A percentile compares a stretch with the other conserved stretches of the same genome.
These are phyloP conservation scores for Suhomyces tanzawaensis DNA, from an alignment of 805 yeast species.

Conservation along the genomic window DNA sequence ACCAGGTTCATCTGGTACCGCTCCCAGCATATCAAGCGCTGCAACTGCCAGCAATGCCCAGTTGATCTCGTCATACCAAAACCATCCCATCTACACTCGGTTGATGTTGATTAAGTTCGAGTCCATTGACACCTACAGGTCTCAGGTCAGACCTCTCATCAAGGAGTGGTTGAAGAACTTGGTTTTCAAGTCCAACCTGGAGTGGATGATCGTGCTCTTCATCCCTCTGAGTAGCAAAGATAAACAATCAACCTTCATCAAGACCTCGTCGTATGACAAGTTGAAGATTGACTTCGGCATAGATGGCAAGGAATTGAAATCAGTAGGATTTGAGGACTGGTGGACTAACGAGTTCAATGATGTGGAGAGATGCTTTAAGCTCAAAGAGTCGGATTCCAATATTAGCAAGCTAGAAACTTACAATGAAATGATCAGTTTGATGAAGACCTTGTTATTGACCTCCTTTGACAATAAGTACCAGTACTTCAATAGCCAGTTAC, in stretches of 20 bases:
- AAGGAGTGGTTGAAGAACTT: slow-evolving; percentile 68
- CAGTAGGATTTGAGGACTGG: slow-evolving; percentile 3
- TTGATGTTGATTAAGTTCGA: slow-evolving; percentile 68
- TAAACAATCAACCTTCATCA: slow-evolving; percentile 36
- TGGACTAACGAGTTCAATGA: slow-evolving; percentile 6
- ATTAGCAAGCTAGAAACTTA: slow-evolving; percentile 50
- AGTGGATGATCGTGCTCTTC: slow-evolving; percentile 60
- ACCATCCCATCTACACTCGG: slow-evolving; percentile 52
- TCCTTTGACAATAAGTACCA: slow-evolving; percentile 44
- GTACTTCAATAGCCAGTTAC: slow-evolving; percentile 10
- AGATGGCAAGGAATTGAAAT: slow-evolving; percentile 35
- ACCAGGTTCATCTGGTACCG: background rate
- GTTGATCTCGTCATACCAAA: slow-evolving; percentile 1
- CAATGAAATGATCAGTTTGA: slow-evolving; percentile 40
- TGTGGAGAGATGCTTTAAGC: slow-evolving; percentile 38
- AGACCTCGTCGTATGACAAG: slow-evolving; percentile 53
- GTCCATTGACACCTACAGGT: slow-evolving; percentile 69
- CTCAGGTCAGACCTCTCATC: slow-evolving; percentile 78
- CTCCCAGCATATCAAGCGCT: too few species aligned
- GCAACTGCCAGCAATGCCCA: background rate
- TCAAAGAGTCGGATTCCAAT: slow-evolving; percentile 31
- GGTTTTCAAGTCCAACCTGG: slow-evolving; percentile 42
- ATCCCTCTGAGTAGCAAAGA: slow-evolving; percentile 40
- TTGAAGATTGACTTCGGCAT: slow-evolving; percentile 49
- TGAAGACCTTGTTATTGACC: slow-evolving; percentile 50